phyloP scores from a whole-genome alignment of 2,329 filamentous ascomycete species.

The Claviceps pusilla region DNA sequence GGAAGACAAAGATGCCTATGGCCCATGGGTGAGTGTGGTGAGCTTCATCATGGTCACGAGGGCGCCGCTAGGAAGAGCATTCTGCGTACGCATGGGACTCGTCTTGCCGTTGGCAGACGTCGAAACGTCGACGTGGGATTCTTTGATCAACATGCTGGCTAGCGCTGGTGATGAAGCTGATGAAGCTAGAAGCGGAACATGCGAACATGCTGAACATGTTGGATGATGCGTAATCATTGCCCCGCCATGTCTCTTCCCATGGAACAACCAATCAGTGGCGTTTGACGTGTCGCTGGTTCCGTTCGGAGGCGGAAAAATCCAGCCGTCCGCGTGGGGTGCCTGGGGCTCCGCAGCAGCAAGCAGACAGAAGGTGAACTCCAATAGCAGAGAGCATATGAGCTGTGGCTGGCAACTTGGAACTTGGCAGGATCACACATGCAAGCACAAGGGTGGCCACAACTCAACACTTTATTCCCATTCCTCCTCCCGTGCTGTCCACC shows the following conservation, averaged over 20 bases:
- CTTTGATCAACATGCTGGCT: slow-evolving; percentile 36
- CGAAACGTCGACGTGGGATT: slow-evolving; percentile 35
- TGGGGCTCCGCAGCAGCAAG: no score
- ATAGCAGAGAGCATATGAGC: no score
- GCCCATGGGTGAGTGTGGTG: slow-evolving; percentile 1
- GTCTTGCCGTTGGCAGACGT: slow-evolving; percentile 38
- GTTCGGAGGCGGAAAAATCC: slow-evolving; percentile 3
- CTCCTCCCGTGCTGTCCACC: neutral
- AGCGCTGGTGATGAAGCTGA: neutral
- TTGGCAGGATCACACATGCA: neutral
- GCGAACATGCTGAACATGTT: no score
- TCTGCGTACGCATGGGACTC: slow-evolving; percentile 33
- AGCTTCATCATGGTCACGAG: neutral
- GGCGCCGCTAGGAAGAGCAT: neutral
- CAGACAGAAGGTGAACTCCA: no score
- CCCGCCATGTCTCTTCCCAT: neutral
- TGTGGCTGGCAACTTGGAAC: no score
- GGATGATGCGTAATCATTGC: neutral
- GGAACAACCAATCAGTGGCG: neutral
- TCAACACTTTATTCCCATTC: neutral
- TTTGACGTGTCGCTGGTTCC: neutral
- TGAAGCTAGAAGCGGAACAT: neutral
- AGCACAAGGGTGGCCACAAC: neutral
- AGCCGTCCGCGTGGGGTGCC: neutral
- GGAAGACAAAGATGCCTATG: slow-evolving; percentile 75